These are phyloP conservation scores for Suillus sp. DNA, from an alignment of 768 basidiomycete genomes.

Conservation along the genomic window DNA sequence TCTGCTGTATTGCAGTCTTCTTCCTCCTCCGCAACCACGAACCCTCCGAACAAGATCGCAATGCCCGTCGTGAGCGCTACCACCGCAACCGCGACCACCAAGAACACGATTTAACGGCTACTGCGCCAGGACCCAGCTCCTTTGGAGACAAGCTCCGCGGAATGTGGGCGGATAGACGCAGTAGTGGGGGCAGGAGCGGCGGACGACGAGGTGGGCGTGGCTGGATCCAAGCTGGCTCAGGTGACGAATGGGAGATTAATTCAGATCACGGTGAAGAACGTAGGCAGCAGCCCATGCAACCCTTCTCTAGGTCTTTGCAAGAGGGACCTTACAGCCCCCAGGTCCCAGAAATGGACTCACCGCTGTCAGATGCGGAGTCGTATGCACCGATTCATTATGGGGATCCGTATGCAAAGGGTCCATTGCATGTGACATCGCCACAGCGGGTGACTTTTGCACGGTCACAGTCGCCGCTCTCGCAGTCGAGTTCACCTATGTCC, in stretches of 20 bases:
- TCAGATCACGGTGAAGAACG: slow-evolving; percentile 21
- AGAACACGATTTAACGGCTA: slow-evolving; percentile 23
- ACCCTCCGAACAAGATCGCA: slow-evolving; percentile 43
- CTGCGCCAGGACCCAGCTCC: slow-evolving; percentile 21
- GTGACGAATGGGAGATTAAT: slow-evolving; percentile 49
- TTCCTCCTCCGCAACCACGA: slow-evolving; percentile 56
- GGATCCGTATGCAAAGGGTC: slow-evolving; percentile 26
- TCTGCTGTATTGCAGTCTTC: slow-evolving; percentile 54
- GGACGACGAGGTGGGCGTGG: slow-evolving; percentile 38
- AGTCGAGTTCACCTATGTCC: slow-evolving; percentile 16
- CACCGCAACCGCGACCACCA: slow-evolving; percentile 32
- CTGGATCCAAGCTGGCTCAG: slow-evolving; percentile 53
- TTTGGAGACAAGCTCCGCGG: slow-evolving; percentile 31
- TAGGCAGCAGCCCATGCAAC: neutral
- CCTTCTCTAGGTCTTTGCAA: slow-evolving; percentile 10
- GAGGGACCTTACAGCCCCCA: slow-evolving; percentile 8
- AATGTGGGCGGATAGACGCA: slow-evolving; percentile 16
- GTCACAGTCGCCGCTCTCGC: slow-evolving; percentile 34
- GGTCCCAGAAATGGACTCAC: slow-evolving; percentile 26
- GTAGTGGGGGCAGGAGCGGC: slow-evolving; percentile 27
- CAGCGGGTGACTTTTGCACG: slow-evolving; percentile 17
- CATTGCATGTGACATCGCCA: slow-evolving; percentile 12
- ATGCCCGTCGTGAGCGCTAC: slow-evolving; percentile 35
- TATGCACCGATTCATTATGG: slow-evolving; percentile 19
- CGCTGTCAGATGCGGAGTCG: slow-evolving; percentile 24